Conservation (phyloP, 2,329 filamentous ascomycete species). For the Pseudocercospora pini-densiflorae region DNA sequence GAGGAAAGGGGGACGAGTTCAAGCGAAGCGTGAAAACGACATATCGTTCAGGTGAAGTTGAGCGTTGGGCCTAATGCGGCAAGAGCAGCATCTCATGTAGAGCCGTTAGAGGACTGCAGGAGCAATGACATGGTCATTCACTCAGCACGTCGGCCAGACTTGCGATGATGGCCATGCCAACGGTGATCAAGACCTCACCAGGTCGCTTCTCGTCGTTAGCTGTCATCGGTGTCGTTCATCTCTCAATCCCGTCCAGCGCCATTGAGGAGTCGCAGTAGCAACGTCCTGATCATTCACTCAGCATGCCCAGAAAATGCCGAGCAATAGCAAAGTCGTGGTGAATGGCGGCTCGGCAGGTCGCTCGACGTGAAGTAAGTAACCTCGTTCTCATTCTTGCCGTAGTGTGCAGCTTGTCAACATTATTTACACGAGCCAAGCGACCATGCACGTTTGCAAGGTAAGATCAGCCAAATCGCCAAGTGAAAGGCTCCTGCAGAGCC, state of each 20-base stretch:
- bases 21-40: slow-evolving; percentile 1
- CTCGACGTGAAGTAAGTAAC: no score
- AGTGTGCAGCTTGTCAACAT: background rate
- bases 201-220: background rate
- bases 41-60: slow-evolving; percentile 3
- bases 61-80: background rate
- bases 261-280: no score
- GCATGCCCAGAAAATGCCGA: no score
- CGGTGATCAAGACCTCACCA: background rate
- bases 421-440: background rate
- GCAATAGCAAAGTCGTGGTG: no score
- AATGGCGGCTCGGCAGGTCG: no score
- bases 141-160: background rate
- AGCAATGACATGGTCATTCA: background rate
- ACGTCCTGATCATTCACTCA: no score
- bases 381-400: no score
- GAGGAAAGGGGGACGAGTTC: background rate
- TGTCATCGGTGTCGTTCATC: background rate
- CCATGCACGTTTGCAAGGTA: background rate
- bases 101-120: background rate
- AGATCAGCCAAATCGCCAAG: background rate
- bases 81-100: background rate
- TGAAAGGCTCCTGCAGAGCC: background rate
- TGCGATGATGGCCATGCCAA: background rate
- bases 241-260: background rate